Conservation (phyloP, 371 early-diverging fungal species). For the Mortierella sp. region DNA sequence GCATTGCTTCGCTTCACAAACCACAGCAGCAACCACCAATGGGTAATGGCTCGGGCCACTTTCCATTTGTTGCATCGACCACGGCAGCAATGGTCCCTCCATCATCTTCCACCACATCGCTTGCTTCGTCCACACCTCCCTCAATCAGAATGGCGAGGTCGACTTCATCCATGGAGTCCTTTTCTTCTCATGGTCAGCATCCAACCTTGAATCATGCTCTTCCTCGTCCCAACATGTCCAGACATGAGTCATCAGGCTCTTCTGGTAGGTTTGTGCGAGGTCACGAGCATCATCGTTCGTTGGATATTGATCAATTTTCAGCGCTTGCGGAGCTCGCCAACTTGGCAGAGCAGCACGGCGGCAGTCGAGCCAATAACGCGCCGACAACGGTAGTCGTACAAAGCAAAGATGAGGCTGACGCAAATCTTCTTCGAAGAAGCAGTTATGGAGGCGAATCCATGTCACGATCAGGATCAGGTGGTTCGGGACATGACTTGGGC, state of each 20-base stretch:
- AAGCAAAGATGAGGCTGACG: conserved; percentile 13
- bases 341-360: conserved; percentile 35
- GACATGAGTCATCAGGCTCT: conserved; percentile 31
- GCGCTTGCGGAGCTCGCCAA: conserved; percentile 45
- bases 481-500: conserved; percentile 14
- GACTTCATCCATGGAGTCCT: conserved; percentile 5
- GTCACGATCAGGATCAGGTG: conserved; percentile 29
- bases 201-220: conserved; percentile 27
- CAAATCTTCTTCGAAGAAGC: conserved; percentile 8
- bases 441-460: conserved; percentile 20
- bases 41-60: conserved; percentile 7
- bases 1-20: conserved; percentile 38
- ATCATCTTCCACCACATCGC: conserved; percentile 15
- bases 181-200: conserved; percentile 13
- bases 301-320: conserved; percentile 34
- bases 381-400: conserved; percentile 18
- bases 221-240: conserved; percentile 31
- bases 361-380: conserved; percentile 22
- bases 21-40: conserved; percentile 9
- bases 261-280: background rate
- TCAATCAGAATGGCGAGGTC: conserved; percentile 9
- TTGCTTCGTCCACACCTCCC: conserved; percentile 18
- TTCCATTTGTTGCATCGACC: conserved; percentile 16
- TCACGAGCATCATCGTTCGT: conserved; percentile 30
- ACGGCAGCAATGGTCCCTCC: conserved; percentile 23